Evolutionary conservation across 129 eudicot species (phyloP).

Genomic region (Flaveria sonorensis): DNA sequence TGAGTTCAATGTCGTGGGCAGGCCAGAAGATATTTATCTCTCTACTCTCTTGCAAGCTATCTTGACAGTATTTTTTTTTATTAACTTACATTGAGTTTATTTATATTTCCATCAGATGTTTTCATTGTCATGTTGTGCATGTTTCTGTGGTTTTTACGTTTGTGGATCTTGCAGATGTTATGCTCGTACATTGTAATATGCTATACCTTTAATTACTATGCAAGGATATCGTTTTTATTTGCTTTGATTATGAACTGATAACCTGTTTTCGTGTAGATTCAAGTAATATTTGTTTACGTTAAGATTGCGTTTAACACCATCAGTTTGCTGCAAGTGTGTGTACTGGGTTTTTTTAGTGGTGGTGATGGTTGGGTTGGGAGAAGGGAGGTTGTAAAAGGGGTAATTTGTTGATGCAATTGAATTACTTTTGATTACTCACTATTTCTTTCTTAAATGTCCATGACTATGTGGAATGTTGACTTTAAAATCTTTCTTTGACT

Average conservation of each 20-base stretch:
- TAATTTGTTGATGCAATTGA: neutral
- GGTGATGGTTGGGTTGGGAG: too few relatives aligned
- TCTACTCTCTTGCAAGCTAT: constrained; percentile 95
- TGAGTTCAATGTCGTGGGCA: constrained; percentile 83
- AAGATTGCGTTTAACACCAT: neutral
- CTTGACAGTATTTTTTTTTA: constrained; percentile 67
- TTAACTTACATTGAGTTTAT: neutral
- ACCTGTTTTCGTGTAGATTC: neutral
- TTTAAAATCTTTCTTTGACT: neutral
- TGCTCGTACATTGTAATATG: neutral
- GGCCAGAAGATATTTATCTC: constrained; percentile 79
- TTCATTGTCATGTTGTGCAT: neutral
- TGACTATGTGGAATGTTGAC: neutral
- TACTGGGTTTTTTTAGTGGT: too few relatives aligned
- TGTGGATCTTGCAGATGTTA: constrained; percentile 18
- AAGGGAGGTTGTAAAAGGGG: neutral
- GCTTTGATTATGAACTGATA: neutral
- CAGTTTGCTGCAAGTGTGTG: neutral
- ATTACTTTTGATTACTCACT: too few relatives aligned
- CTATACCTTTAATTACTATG: neutral
- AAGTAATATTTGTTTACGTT: neutral
- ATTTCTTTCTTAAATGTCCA: neutral
- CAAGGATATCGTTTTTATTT: neutral
- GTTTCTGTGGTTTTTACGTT: neutral
- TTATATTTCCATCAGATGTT: neutral